Evolutionary conservation across 2,329 filamentous ascomycete genomes (phyloP), one percentile per base, ranked within the genome.

Genomic region (Trichoderma endophyticum): DNA sequence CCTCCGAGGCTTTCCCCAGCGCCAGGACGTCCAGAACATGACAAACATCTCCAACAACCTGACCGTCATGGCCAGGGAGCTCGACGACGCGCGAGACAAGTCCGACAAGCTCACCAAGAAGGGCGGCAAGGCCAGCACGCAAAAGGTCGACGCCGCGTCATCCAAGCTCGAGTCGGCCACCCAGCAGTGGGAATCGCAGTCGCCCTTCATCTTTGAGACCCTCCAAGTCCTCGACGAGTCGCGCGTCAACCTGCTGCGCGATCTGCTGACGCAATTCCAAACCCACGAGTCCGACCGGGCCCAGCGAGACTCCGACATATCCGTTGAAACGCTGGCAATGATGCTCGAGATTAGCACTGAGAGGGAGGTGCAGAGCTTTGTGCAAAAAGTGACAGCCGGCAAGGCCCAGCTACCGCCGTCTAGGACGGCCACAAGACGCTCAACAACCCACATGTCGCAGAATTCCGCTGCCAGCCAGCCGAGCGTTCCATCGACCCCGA

Each of bases 131-230:
- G 90, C 92, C 56, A 94, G 90, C 77, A 87, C 91, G 3, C 89
- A 90, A 72, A 97, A 96, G 81, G 88, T 96, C 51, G 92, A 94
- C 57, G 87, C 87, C 74, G 94, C 94, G 14, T 87, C 89, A 12
- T 85, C 89, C 21, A 91, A 90, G 75, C 88, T 97, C 57, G 93
- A 97, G 74, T 90, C 90, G 73, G 92, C 94, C n/a, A 89, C 87
- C 59, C 88, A 91, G 75, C 92, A 97, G 79, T 99, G 96, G 96
- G 91, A 97, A 71, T 94, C 94, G 1, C 94, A 97, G 81, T 94
- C 96, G 15, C 96, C 96, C 1, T 98, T 93, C 81, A 92, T 98
- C 73, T 98, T 97, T 79, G 96, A 99, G 82, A 92, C 91, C 73
- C 88, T 99, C 30, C 96, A 99, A 80, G 92, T 93, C 6, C 85